Base-by-base conservation (phyloP, 805 yeast species). In the Spathaspora gorwiae region DNA sequence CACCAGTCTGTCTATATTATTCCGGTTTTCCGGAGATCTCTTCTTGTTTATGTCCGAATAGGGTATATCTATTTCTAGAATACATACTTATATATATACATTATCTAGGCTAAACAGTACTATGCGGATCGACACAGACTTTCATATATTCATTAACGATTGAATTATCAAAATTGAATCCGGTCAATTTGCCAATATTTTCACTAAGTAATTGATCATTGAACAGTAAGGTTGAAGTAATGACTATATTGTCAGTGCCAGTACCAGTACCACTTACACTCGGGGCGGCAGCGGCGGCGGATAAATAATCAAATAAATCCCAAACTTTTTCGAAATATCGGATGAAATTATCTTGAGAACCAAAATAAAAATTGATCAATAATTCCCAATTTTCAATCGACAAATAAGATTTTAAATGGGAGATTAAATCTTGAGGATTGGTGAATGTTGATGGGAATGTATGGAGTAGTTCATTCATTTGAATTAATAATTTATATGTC, bases 301-400 rank as follows among this genome's bases (percentile, higher is more conserved):
- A 50, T 39, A 62, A 40, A 40, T 49, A 54, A 14, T 43, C 49
- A 40, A 64, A 54, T 24, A 62, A 50, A 27, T 54, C 62, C 58
- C 58, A 56, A 5, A 63, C 42, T 43, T 54, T 56, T 26, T 52
- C 57, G 7, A 53, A 37, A 39, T 65, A 64, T 30, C 53, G 32
- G 6, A 42, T 34, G 39, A 61, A 49, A 13, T 56, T 55, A 12
- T 61, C 64, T 26, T 39, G 46, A 32, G 61, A 56, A 2, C 69
- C 70, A 47, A 60, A 64, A 46, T 54, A 55, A 24, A 43, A 35
- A 37, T 59, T 49, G 5, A 55, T 46, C 31, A 61, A 49, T n/a
- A 54, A 27, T 6, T 51, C 54, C 52, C 54, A 53, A 19, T 38
- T 33, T 7, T 40, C 39, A n/a, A 6, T 2, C 2, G 45, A 37